Percentiles rank a stretch among this genome's conserved stretches.
phyloP scores from a whole-genome alignment of 2,329 filamentous ascomycete genomes.

The Penicillium frequentans region DNA sequence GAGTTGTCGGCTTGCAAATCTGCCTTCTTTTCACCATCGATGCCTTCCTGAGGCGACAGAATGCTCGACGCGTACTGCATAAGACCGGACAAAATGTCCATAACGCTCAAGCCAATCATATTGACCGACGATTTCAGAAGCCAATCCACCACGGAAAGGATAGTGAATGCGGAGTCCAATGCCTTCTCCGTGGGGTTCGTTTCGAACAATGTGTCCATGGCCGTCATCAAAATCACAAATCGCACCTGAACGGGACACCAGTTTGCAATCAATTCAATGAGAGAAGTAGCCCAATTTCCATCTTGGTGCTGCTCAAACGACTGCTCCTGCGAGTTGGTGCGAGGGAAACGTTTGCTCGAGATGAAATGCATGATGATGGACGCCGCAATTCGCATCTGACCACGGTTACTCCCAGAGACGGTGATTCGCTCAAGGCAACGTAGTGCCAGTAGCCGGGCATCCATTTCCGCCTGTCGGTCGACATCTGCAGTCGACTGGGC shows the following conservation, averaged over 20 bases:
- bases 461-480: slow-evolving; percentile 85
- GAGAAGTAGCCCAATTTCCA: slow-evolving; percentile 74
- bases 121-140: slow-evolving; percentile 86
- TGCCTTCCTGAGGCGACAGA: slow-evolving; percentile 56
- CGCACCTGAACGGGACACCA: slow-evolving; percentile 95
- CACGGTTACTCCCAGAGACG: slow-evolving; percentile 70
- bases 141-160: slow-evolving; percentile 77
- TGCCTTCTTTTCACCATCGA: slow-evolving; percentile 23
- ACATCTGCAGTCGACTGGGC: slow-evolving; percentile 80
- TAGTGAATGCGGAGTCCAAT: slow-evolving; percentile 70
- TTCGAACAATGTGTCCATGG: slow-evolving; percentile 72
- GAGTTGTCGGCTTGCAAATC: slow-evolving; percentile 10
- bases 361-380: slow-evolving; percentile 74
- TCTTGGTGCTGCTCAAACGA: slow-evolving; percentile 45
- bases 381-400: slow-evolving; percentile 78
- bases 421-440: slow-evolving; percentile 87
- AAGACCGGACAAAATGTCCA: slow-evolving; percentile 86
- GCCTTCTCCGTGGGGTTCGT: slow-evolving; percentile 69
- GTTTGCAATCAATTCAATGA: slow-evolving; percentile 75
- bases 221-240: slow-evolving; percentile 81
- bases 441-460: slow-evolving; percentile 79
- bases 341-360: slow-evolving; percentile 53
- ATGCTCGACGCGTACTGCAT: slow-evolving; percentile 79
- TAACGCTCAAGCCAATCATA: slow-evolving; percentile 91
- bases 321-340: slow-evolving; percentile 49